Percentiles rank a stretch among this genome's conserved stretches.
phyloP scores from a whole-genome alignment of 192 early-diverging fungal species.

The Entomortierella parvispora region DNA sequence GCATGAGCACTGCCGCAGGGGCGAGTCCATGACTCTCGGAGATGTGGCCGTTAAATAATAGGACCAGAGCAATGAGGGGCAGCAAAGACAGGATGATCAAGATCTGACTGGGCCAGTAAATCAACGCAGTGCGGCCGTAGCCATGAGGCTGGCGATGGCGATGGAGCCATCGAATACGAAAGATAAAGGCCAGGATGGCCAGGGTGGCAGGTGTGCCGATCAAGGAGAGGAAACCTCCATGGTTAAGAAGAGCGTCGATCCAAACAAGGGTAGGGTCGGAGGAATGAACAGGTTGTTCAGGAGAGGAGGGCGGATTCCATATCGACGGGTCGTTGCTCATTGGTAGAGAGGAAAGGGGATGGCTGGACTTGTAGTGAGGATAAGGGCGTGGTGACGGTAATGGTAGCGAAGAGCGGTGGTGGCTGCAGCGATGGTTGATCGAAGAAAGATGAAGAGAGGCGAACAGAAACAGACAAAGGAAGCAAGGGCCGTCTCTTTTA shows the following conservation, averaged over 20 bases:
- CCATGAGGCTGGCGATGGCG: not conserved
- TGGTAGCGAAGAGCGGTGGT: too few species aligned
- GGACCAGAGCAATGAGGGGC: not conserved
- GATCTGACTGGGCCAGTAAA: constrained; percentile 21
- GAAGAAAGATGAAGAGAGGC: too few species aligned
- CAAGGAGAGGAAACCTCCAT: not conserved
- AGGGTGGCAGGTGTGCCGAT: constrained; percentile 11
- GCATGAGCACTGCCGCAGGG: not conserved
- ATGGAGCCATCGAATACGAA: constrained; percentile 1
- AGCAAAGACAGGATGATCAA: constrained; percentile 1
- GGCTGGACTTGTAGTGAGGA: too few species aligned
- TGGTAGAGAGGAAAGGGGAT: too few species aligned
- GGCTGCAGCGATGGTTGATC: too few species aligned
- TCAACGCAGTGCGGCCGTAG: constrained; percentile 16
- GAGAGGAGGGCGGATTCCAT: too few species aligned
- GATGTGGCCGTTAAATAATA: not conserved
- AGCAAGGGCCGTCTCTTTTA: too few species aligned
- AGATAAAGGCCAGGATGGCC: not conserved
- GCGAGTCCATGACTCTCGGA: not conserved
- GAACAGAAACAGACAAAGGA: too few species aligned
- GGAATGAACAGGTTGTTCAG: too few species aligned
- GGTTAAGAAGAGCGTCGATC: constrained; percentile 2
- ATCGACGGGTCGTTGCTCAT: too few species aligned
- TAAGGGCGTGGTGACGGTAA: too few species aligned
- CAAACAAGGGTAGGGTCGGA: constrained; percentile 12